Evolutionary conservation across 2,329 filamentous ascomycete genomes (phyloP), one percentile per base, ranked within the genome.

Genomic region (Hypoxylon sp.): DNA sequence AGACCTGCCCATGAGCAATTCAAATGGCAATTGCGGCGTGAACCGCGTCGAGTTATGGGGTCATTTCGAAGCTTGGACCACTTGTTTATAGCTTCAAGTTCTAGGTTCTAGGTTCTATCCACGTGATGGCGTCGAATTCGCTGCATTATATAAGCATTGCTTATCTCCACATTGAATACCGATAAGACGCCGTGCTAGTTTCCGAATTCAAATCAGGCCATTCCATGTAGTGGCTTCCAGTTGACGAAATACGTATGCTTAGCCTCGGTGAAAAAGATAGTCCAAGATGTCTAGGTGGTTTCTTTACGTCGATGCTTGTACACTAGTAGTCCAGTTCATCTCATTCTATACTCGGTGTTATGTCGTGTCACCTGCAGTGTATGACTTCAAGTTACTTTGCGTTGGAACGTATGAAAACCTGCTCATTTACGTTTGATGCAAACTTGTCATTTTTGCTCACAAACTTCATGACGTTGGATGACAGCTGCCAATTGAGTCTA

Each of bases 1-100:
- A 68, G 55, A 68, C 62, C 63, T 59, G 62, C 61, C 61, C 61
- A 67, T 32, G 34, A 62, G 37, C 37, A 52, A 25, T n/a, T n/a
- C n/a, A n/a, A n/a, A 50, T 62, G 46, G 58, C 39, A 55, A 25
- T 29, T 65, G 45, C 61, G 58, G 64, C 51, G 46, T 65, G 55
- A 60, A 61, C 61, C 67, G 64, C 61, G 65, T 65, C 55, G 16
- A 61, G 41, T 32, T 62, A 27, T 32, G 61, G 52, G 47, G 51
- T 39, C 30, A n/a, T 45, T 1, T 16, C 16, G 53, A 50, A 68
- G 65, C 65, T 65, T 56, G 51, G 61, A 65, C 41, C 39, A 12
- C 23, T 29, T 19, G 11, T 19, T 34, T 23, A 45, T 32, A n/a
- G 25, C 5, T 34, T 23, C n/a, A 9, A 12, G 32, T 21, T 12